Conservation (phyloP, 257 asterid species). For the Forsythia viridissima region DNA sequence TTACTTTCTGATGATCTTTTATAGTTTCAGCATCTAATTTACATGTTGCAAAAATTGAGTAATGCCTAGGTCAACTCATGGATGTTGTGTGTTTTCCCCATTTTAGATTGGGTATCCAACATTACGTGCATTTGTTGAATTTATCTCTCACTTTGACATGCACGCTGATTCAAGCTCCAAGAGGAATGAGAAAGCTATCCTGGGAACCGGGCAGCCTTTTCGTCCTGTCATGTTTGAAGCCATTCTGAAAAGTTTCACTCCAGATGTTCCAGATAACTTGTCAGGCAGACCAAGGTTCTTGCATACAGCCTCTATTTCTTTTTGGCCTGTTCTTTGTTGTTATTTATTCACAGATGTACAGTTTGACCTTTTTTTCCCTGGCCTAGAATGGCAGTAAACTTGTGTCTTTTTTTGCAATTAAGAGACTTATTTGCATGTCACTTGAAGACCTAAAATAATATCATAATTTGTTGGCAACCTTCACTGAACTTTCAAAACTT, state of each 20-base stretch:
- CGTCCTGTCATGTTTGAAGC: constrained; percentile 80
- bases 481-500: not conserved
- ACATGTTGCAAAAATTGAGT: constrained; percentile 14
- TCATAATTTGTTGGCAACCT: not conserved
- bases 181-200: constrained; percentile 40
- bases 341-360: constrained; percentile 6
- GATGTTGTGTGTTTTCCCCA: constrained; percentile 31
- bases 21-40: constrained; percentile 16
- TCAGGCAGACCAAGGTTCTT: constrained; percentile 79
- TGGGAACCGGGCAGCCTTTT: constrained; percentile 65
- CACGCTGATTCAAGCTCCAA: constrained; percentile 45
- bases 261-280: constrained; percentile 64
- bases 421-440: not conserved
- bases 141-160: constrained; percentile 65
- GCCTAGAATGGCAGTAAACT: not conserved
- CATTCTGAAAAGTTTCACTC: constrained; percentile 67
- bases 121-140: constrained; percentile 74
- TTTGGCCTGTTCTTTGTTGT: constrained; percentile 15
- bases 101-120: constrained; percentile 75
- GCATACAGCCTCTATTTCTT: constrained; percentile 16
- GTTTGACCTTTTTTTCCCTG: constrained; percentile 12
- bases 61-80: constrained; percentile 31
- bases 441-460: not conserved
- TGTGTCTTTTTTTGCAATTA: not conserved
- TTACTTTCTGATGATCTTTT: not conserved